Base-by-base conservation (phyloP, 192 early-diverging fungal genomes). In the Gonapodya prolifera region DNA sequence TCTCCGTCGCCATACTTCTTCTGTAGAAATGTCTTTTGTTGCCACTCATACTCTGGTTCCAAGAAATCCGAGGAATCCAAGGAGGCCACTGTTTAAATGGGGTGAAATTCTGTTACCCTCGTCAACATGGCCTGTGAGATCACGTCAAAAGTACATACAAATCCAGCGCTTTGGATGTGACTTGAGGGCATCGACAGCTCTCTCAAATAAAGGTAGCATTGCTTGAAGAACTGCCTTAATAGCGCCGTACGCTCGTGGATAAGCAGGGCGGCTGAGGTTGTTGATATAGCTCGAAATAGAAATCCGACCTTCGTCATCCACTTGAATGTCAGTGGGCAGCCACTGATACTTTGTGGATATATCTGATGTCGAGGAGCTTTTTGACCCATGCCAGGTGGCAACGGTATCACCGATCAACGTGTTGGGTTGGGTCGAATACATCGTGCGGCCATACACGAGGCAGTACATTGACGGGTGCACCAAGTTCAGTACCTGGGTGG, bases 251-350 rank as follows among this genome's bases (percentile, higher is more conserved):
- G 89, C 75, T 13, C 79, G 80, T 2, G 79, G 79, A 76, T 85
- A 80, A 34, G 86, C 80, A 28, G 77, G 32, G 2, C 89, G 91
- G 45, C 92, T 86, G 30, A 92, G 70, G 75, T 92, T 93, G 85
- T 93, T 92, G 84, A 94, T 93, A 80, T 93, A 93, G 0, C 89
- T 91, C 31, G 75, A 35, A 29, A 89, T 80, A 0, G 70, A 69
- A 30, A 84, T 79, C 2, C 80, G n/a, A 34, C 91, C 91, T 34
- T 86, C 82, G 0, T 83, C 69, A 28, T 32, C 70, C 0, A 93
- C 83, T 0, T 79, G 75, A 78, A 92, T 89, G 35, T 91, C 92
- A 1, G 87, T 78, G 0, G 92, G 91, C 23, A 93, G 83, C 91
- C 90, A 91, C 78, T 91, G 87, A 75, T 79, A 89, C 70, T 35